A percentile compares a stretch with the other conserved stretches of the same genome.
phyloP scores from a whole-genome alignment of 2,329 filamentous ascomycete genomes.

The Fusarium metavorans region DNA sequence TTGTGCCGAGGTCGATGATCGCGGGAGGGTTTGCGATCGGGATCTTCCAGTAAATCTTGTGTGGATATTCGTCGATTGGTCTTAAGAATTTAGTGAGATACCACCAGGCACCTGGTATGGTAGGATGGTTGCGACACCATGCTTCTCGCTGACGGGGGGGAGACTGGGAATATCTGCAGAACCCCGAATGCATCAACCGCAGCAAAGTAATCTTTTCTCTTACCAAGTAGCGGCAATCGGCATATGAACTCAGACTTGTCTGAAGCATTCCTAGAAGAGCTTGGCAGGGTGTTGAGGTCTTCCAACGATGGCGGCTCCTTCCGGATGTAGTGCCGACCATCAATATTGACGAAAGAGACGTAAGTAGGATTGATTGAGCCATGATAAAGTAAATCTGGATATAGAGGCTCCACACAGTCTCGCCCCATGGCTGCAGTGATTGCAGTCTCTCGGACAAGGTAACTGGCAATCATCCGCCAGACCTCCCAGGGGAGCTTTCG shows the following conservation, averaged over 20 bases:
- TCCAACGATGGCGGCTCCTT: no score
- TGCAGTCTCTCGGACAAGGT: background rate
- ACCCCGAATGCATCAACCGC: background rate
- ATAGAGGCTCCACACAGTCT: no score
- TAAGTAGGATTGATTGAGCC: background rate
- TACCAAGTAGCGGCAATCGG: background rate
- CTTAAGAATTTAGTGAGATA: background rate
- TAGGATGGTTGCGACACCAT: background rate
- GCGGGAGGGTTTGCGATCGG: background rate
- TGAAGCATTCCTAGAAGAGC: background rate
- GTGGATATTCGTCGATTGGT: background rate
- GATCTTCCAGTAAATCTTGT: background rate
- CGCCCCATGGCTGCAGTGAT: background rate
- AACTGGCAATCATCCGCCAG: background rate
- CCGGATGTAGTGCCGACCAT: background rate
- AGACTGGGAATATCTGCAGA: background rate
- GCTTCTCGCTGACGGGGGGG: background rate
- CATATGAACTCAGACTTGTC: background rate
- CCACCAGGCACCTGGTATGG: background rate
- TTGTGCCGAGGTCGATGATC: background rate
- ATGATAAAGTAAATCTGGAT: background rate
- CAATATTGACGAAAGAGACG: background rate
- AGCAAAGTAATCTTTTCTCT: background rate
- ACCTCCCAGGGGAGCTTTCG: background rate
- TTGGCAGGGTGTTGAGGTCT: background rate